Conservation (phyloP, 169 alveolate species). For the Plasmodium blacklocki region DNA sequence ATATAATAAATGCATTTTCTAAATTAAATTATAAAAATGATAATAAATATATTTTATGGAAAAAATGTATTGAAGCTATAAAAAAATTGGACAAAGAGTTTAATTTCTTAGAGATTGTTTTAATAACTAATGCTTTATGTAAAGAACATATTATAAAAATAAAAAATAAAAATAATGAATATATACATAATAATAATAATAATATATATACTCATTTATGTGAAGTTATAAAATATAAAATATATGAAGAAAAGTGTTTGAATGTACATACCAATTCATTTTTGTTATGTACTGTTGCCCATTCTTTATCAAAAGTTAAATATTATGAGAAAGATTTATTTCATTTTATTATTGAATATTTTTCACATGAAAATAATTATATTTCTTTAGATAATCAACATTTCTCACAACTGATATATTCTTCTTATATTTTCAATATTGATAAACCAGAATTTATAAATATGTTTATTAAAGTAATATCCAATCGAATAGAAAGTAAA, state of each 20-base stretch:
- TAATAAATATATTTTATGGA: conserved; percentile 55
- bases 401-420: conserved; percentile 64
- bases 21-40: conserved; percentile 56
- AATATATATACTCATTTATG: conserved; percentile 22
- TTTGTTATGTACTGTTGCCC: conserved; percentile 51
- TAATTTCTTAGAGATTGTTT: conserved; percentile 40
- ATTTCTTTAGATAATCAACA: conserved; percentile 66
- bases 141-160: conserved; percentile 23
- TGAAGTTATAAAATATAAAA: conserved; percentile 29
- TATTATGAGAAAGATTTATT: conserved; percentile 37
- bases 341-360: conserved; percentile 24
- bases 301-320: conserved; percentile 40
- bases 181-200: too few species aligned
- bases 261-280: conserved; percentile 33
- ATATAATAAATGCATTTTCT: conserved; percentile 57
- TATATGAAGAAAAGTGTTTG: conserved; percentile 34
- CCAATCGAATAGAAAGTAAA: conserved; percentile 24
- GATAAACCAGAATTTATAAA: conserved; percentile 24
- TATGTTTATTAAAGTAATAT: conserved; percentile 19
- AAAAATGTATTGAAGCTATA: conserved; percentile 38
- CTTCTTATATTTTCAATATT: conserved; percentile 23
- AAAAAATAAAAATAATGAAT: conserved; percentile 18
- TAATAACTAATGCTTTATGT: conserved; percentile 57
- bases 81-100: conserved; percentile 48
- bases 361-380: conserved; percentile 43